Evolutionary conservation across 371 early-diverging fungal species (phyloP).

Genomic region (Mucor lusitanicus): DNA sequence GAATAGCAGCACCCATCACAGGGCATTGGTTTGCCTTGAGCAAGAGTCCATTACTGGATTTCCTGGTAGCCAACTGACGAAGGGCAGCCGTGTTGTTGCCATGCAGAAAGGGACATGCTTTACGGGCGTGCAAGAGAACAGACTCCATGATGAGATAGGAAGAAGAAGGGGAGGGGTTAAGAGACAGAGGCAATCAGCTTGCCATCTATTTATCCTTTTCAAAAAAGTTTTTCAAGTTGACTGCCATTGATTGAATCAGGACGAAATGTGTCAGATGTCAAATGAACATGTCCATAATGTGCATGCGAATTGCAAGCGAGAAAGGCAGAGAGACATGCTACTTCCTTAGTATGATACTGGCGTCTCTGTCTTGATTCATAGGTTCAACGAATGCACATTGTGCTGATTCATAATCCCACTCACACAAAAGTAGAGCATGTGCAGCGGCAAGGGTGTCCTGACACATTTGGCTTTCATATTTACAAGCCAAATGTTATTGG

Average conservation of each 20-base stretch:
- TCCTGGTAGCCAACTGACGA: constrained; percentile 44
- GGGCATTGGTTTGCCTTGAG: constrained; percentile 84
- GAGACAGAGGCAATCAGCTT: neutral
- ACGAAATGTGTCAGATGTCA: neutral
- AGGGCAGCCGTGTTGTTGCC: constrained; percentile 68
- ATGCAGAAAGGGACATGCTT: constrained; percentile 82
- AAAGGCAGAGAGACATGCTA: too few relatives aligned
- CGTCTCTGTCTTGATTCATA: too few relatives aligned
- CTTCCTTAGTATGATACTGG: too few relatives aligned
- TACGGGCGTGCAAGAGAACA: constrained; percentile 38
- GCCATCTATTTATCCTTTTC: neutral
- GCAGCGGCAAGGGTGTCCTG: too few relatives aligned
- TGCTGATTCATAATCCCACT: too few relatives aligned
- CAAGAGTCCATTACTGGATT: constrained; percentile 56
- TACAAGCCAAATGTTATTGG: too few relatives aligned
- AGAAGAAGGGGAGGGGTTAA: neutral
- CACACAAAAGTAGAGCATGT: too few relatives aligned
- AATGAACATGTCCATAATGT: too few relatives aligned
- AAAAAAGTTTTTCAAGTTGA: neutral
- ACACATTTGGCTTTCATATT: too few relatives aligned
- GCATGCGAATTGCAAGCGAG: too few relatives aligned
- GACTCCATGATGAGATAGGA: constrained; percentile 40
- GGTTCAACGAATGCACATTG: too few relatives aligned
- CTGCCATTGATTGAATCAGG: neutral
- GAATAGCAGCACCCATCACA: constrained; percentile 85